These are phyloP conservation scores for Synchytrium microbalum DNA, from an alignment of 371 early-diverging fungal genomes.

Conservation along the genomic window DNA sequence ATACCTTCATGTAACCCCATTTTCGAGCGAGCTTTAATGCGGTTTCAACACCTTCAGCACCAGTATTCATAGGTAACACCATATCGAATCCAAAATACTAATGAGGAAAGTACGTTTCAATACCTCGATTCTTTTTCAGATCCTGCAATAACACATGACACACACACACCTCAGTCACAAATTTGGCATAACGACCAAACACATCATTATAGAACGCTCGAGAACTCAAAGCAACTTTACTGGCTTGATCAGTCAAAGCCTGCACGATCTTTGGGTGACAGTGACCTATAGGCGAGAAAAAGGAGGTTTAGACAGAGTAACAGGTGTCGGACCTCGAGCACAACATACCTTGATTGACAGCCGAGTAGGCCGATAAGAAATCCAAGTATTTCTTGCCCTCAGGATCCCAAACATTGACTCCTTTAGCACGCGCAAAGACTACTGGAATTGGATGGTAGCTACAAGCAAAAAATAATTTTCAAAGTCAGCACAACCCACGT, in stretches of 20 bases:
- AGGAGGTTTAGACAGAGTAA: background rate
- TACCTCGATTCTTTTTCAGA: background rate
- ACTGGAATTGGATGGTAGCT: constrained; percentile 97
- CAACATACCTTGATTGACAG: constrained; percentile 82
- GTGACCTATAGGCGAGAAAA: constrained; percentile 52
- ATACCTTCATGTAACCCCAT: constrained; percentile 81
- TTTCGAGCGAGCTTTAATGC: constrained; percentile 96
- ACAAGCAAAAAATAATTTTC: constrained; percentile 1
- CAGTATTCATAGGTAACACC: constrained; percentile 97
- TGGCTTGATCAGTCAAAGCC: constrained; percentile 85
- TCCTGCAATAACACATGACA: constrained; percentile 1
- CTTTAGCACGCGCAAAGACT: constrained; percentile 83
- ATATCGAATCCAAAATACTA: constrained; percentile 91
- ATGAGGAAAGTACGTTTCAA: background rate
- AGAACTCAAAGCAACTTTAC: constrained; percentile 74
- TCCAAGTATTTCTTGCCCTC: constrained; percentile 93
- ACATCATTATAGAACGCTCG: constrained; percentile 94
- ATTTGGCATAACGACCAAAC: constrained; percentile 85
- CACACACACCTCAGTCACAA: constrained; percentile 60
- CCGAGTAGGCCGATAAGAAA: constrained; percentile 93
- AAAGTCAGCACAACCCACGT: background rate
- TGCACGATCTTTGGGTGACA: constrained; percentile 92
- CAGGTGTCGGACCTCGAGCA: background rate
- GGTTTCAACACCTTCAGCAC: constrained; percentile 97
- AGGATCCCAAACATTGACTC: constrained; percentile 88